Percentiles rank a stretch among this genome's conserved stretches.
Evolutionary conservation across 148 eudicot species (phyloP).

Genomic region (Cornus controversa): DNA sequence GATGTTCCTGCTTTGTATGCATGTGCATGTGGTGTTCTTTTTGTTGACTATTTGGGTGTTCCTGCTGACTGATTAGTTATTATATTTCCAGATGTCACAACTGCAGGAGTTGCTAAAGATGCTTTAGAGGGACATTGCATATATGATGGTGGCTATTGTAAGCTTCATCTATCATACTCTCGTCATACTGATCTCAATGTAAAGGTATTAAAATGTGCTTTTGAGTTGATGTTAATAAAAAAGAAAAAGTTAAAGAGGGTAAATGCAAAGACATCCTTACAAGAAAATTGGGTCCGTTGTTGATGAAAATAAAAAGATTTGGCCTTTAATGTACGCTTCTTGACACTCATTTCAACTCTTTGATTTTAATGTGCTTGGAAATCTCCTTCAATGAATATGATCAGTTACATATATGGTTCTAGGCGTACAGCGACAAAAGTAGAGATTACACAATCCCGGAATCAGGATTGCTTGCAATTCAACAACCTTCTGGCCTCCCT

Average conservation of each 20-base stretch:
- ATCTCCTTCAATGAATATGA: slow-evolving; percentile 3
- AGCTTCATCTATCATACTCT: slow-evolving; percentile 96
- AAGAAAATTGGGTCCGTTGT: neutral
- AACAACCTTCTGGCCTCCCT: slow-evolving; percentile 31
- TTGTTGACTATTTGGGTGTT: neutral
- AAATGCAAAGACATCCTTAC: slow-evolving; percentile 14
- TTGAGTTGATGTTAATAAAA: slow-evolving; percentile 25
- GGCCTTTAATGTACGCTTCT: slow-evolving; percentile 35
- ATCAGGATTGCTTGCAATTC: slow-evolving; percentile 25
- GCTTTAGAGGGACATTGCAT: slow-evolving; percentile 89
- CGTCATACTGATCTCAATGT: slow-evolving; percentile 96
- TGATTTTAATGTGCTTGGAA: neutral
- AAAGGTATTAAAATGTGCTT: slow-evolving; percentile 58
- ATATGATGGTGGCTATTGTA: slow-evolving; percentile 96
- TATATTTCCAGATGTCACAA: slow-evolving; percentile 50
- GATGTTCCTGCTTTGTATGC: neutral
- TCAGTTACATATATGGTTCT: neutral
- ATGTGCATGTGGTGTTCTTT: neutral
- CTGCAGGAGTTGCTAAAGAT: slow-evolving; percentile 70
- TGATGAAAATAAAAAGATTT: slow-evolving; percentile 12
- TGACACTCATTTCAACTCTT: slow-evolving; percentile 1
- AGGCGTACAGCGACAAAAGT: slow-evolving; percentile 77
- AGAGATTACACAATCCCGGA: slow-evolving; percentile 67
- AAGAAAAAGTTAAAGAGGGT: slow-evolving; percentile 17
- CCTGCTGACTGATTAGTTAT: neutral